These are phyloP conservation scores for Cinnamomum micranthum DNA, from an alignment of 164 flowering plant species.

Conservation along the genomic window DNA sequence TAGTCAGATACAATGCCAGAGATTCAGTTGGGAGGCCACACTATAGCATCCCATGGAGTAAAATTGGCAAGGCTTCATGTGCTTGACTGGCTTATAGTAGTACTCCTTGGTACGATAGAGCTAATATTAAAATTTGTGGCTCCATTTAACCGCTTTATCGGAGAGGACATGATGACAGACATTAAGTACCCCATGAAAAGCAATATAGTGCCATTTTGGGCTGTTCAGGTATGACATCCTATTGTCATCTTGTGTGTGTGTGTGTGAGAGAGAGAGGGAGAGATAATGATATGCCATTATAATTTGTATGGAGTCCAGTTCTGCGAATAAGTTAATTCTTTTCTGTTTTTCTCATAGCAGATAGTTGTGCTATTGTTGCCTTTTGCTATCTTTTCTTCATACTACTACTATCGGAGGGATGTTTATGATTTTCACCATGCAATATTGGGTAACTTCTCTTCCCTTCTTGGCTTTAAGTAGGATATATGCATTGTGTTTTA, in stretches of 20 bases:
- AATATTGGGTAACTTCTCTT: conserved; percentile 45
- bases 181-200: conserved; percentile 68
- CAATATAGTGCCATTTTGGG: conserved; percentile 78
- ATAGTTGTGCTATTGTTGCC: conserved; percentile 54
- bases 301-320: background rate
- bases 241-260: background rate
- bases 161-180: conserved; percentile 71
- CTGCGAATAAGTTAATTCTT: background rate
- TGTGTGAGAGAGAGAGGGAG: background rate
- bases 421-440: conserved; percentile 86
- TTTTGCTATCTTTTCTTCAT: conserved; percentile 31
- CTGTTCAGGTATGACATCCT: conserved; percentile 73
- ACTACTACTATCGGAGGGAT: conserved; percentile 54
- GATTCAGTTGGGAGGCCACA: conserved; percentile 24
- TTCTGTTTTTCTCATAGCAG: conserved; percentile 19
- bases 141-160: conserved; percentile 80
- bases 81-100: conserved; percentile 77
- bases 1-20: conserved; percentile 18
- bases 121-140: conserved; percentile 36
- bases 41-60: conserved; percentile 51
- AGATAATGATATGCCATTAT: background rate
- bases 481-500: background rate
- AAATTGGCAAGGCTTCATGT: conserved; percentile 26
- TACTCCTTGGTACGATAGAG: conserved; percentile 58
- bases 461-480: background rate